Percentiles rank a stretch among this genome's conserved stretches.
phyloP scores from a whole-genome alignment of 352 stramenopile species.

The Phytophthora pinifolia region DNA sequence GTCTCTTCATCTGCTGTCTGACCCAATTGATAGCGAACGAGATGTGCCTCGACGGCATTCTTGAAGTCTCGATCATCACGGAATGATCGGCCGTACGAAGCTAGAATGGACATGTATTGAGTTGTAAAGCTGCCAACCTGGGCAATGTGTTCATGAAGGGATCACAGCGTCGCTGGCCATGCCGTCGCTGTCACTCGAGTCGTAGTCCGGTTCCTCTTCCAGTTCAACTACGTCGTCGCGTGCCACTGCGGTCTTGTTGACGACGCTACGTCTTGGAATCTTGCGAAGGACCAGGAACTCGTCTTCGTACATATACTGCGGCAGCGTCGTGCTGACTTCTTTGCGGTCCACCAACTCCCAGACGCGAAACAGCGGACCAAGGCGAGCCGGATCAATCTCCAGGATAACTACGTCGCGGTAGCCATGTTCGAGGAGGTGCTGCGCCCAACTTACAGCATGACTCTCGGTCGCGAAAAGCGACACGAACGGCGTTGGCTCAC shows the following conservation, averaged over 20 bases:
- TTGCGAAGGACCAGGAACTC: slow-evolving; percentile 15
- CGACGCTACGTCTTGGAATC: slow-evolving; percentile 4
- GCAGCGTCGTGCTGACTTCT: not conserved
- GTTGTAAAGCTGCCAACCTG: too few species aligned
- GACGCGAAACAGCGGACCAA: slow-evolving; percentile 10
- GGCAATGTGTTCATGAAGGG: too few species aligned
- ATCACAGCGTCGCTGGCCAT: too few species aligned
- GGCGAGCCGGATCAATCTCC: slow-evolving; percentile 8
- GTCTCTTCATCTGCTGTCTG: too few species aligned
- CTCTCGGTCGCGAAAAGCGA: slow-evolving; percentile 8
- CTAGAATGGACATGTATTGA: too few species aligned
- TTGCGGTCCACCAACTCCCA: slow-evolving; percentile 1
- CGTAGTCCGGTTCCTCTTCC: not conserved
- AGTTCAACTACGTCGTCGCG: not conserved
- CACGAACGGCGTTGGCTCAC: slow-evolving; percentile 20
- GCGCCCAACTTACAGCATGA: slow-evolving; percentile 9
- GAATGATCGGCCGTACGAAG: too few species aligned
- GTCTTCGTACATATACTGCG: slow-evolving; percentile 8
- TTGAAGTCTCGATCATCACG: too few species aligned
- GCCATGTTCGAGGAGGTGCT: slow-evolving; percentile 9
- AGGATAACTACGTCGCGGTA: slow-evolving; percentile 12
- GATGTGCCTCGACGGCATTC: too few species aligned
- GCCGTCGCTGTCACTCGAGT: slow-evolving; percentile 2
- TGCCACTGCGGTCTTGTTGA: not conserved
- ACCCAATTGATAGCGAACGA: too few species aligned